Base-by-base conservation (phyloP, 768 basidiomycete species). In the Lactarius hatsudake region DNA sequence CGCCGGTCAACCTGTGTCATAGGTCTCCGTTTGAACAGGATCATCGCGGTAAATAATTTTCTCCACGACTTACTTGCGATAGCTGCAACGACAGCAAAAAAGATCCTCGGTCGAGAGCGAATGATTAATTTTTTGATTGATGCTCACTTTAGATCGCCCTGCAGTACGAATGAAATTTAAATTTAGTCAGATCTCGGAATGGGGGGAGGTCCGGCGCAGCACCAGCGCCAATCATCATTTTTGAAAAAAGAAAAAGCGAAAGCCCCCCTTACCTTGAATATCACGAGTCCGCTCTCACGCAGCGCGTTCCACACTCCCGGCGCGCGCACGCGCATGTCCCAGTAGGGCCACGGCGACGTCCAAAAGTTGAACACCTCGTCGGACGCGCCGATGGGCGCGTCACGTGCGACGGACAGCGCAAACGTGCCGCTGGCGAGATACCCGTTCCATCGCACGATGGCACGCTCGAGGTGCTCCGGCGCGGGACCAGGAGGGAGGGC, bases 91-190 rank as follows among this genome's bases (percentile, higher is more conserved):
- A 45, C 20, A n/a, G 43, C 20, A n/a, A 59, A 58, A 58, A 48
- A 54, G 66, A 13, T 59, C 4, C 15, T 40, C 38, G 36, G 36
- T 40, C 38, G 13, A 15, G 15, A 15, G 15, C 38, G 34, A 59
- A 48, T 10, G 2, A 23, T 36, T 15, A 18, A 34, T 6, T 18
- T n/a, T n/a, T 17, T 36, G 28, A 55, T 30, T 5, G 12, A 2
- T n/a, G 81, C 89, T 77, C 69, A 95, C 93, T 98, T 98, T 45
- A 98, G 79, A 80, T 96, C 94, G 13, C 94, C 94, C 88, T 92
- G 71, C 18, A 53, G 17, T 48, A 34, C 30, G 30, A 12, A 3
- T 6, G 12, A 34, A 56, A 28, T 32, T 48, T 32, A 2, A 36
- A 38, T 38, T 38, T 38, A 3, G 55, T 56, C 18, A 56, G 55